Conservation (phyloP, 768 basidiomycete genomes). For the Auricularia auricula-judae region DNA sequence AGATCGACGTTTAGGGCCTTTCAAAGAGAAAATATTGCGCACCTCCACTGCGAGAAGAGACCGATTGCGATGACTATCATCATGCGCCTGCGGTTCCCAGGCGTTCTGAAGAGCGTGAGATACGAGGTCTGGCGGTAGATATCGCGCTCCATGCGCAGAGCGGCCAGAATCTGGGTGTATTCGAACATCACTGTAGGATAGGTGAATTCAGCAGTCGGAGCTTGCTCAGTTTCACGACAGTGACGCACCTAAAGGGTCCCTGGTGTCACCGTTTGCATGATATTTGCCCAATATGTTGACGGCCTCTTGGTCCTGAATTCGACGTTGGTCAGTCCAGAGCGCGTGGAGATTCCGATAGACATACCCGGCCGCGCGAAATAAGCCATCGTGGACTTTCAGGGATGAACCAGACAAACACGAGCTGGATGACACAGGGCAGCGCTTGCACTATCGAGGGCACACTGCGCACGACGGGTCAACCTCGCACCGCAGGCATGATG, state of each 20-base stretch:
- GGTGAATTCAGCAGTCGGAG: conserved; percentile 22
- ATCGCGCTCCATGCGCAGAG: conserved; percentile 51
- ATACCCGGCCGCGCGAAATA: conserved; percentile 46
- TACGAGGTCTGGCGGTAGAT: conserved; percentile 38
- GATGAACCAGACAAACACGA: conserved; percentile 42
- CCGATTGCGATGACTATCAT: conserved; percentile 54
- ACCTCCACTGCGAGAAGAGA: conserved; percentile 70
- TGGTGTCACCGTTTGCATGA: conserved; percentile 54
- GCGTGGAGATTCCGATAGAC: conserved; percentile 9
- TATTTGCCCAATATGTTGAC: conserved; percentile 53
- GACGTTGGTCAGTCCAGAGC: not conserved
- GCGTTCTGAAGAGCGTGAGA: conserved; percentile 42
- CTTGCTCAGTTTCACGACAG: conserved; percentile 25
- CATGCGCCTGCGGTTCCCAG: conserved; percentile 61
- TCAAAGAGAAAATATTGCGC: conserved; percentile 5
- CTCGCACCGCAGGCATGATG: conserved; percentile 27
- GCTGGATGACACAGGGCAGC: conserved; percentile 43
- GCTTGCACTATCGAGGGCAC: conserved; percentile 56
- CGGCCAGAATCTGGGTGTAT: conserved; percentile 45
- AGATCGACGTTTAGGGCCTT: not conserved
- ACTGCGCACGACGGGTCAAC: conserved; percentile 37
- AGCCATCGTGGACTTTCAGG: conserved; percentile 63
- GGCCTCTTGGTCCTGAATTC: conserved; percentile 42
- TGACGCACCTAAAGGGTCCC: conserved; percentile 39
- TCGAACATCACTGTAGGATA: conserved; percentile 8